Conservation (phyloP, 257 asterid species). For the Thymus mandschuricus region DNA sequence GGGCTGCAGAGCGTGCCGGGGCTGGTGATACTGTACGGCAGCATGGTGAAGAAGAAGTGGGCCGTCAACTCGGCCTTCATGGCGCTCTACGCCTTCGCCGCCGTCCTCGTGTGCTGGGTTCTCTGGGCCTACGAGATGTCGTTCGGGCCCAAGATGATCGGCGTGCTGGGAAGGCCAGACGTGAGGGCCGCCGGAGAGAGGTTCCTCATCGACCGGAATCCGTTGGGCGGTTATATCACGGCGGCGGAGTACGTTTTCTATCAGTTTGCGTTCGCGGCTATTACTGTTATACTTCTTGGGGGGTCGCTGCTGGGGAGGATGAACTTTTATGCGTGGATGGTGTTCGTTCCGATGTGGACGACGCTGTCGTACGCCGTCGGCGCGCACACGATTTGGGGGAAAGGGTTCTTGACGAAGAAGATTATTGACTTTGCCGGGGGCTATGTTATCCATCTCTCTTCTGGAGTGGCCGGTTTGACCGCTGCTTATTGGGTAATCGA, state of each 20-base stretch:
- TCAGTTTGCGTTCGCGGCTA: constrained; percentile 77
- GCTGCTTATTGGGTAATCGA: constrained; percentile 80
- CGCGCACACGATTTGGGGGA: constrained; percentile 65
- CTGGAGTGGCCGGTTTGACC: constrained; percentile 81
- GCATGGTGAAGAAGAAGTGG: constrained; percentile 79
- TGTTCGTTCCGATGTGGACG: constrained; percentile 72
- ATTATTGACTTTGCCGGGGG: constrained; percentile 75
- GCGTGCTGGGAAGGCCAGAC: constrained; percentile 45
- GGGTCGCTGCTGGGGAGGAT: constrained; percentile 74
- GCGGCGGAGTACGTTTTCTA: constrained; percentile 55
- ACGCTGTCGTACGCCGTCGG: constrained; percentile 66
- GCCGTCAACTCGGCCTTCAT: constrained; percentile 78
- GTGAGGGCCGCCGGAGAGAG: constrained; percentile 28
- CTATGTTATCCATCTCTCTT: constrained; percentile 71
- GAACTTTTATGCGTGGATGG: constrained; percentile 76
- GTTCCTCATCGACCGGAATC: constrained; percentile 20
- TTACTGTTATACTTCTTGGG: constrained; percentile 61
- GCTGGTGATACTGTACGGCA: constrained; percentile 66
- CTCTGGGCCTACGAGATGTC: constrained; percentile 67
- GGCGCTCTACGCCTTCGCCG: constrained; percentile 78
- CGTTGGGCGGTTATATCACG: constrained; percentile 29
- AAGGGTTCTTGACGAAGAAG: constrained; percentile 45
- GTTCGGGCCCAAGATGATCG: constrained; percentile 42
- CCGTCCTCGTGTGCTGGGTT: constrained; percentile 70
- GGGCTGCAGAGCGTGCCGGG: constrained; percentile 82